These are phyloP conservation scores for Saccharomyces hybrid DNA, from an alignment of 1,139 yeast genomes.

Conservation along the genomic window DNA sequence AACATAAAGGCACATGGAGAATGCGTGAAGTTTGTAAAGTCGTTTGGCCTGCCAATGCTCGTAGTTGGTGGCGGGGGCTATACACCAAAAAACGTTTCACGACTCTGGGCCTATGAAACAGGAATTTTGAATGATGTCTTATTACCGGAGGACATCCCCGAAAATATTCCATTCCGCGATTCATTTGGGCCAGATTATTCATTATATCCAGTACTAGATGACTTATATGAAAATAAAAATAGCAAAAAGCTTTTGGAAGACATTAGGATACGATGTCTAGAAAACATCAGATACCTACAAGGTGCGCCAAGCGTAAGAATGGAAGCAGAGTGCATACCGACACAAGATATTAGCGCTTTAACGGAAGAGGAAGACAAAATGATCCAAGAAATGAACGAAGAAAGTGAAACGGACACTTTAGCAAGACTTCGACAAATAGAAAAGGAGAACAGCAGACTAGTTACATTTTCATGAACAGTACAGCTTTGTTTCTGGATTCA, in stretches of 20 bases:
- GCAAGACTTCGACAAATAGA: slow-evolving; percentile 33
- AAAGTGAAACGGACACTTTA: slow-evolving; percentile 23
- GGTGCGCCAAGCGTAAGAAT: slow-evolving; percentile 94
- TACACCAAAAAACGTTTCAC: slow-evolving; percentile 88
- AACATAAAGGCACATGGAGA: slow-evolving; percentile 92
- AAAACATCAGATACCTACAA: slow-evolving; percentile 70
- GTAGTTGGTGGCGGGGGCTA: slow-evolving; percentile 99
- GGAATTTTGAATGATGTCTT: slow-evolving; percentile 75
- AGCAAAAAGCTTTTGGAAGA: slow-evolving; percentile 77
- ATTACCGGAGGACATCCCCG: slow-evolving; percentile 69
- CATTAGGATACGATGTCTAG: slow-evolving; percentile 66
- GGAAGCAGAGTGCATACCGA: slow-evolving; percentile 79
- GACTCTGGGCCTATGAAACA: slow-evolving; percentile 94
- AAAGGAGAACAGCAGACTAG: slow-evolving; percentile 35
- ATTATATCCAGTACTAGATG: slow-evolving; percentile 83
- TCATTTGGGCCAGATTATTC: slow-evolving; percentile 92
- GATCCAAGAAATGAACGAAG: slow-evolving; percentile 44
- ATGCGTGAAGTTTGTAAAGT: slow-evolving; percentile 78
- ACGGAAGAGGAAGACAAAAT: slow-evolving; percentile 41
- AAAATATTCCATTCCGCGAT: slow-evolving; percentile 68
- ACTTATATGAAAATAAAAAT: slow-evolving; percentile 81
- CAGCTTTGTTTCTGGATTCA: too few relatives aligned
- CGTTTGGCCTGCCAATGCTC: slow-evolving; percentile 81
- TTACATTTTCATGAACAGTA: slow-evolving; percentile 2
- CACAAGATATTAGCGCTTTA: slow-evolving; percentile 53